A percentile compares a stretch with the other conserved stretches of the same genome.
phyloP scores from a whole-genome alignment of 805 yeast genomes.

The Millerozyma miso region DNA sequence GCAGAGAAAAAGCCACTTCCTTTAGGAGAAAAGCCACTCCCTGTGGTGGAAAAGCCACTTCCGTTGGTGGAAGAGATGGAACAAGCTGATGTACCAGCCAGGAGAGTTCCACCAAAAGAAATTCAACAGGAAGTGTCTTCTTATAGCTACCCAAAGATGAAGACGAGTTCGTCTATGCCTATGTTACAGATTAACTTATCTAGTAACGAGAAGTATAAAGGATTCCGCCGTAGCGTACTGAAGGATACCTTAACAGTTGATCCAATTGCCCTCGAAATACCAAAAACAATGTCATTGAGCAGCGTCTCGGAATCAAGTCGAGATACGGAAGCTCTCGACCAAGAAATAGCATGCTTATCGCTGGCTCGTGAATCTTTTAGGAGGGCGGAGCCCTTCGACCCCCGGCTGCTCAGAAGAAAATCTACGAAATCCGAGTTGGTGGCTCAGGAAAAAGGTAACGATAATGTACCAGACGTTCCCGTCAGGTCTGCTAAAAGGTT shows the following conservation, averaged over 20 bases:
- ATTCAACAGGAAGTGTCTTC: background rate
- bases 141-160: background rate
- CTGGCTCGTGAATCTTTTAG: background rate
- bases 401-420: constrained; percentile 15
- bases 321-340: background rate
- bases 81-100: constrained; percentile 1
- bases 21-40: background rate
- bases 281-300: constrained; percentile 6
- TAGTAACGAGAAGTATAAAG: constrained; percentile 34
- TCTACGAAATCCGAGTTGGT: constrained; percentile 10
- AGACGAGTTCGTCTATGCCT: background rate
- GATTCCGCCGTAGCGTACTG: constrained; percentile 36
- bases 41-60: background rate
- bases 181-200: constrained; percentile 22
- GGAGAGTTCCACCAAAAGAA: background rate
- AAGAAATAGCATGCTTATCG: background rate
- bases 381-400: constrained; percentile 17
- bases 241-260: constrained; percentile 12
- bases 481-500: constrained; percentile 25
- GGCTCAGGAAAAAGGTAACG: background rate
- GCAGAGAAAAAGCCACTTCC: background rate
- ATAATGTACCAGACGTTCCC: constrained; percentile 18
- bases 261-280: constrained; percentile 21
- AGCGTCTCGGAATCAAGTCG: background rate
- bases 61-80: background rate